A percentile compares a stretch with the other conserved stretches of the same genome.
These are phyloP conservation scores for Ensete ventricosum DNA, from an alignment of 176 grass and related monocot genomes.

Conservation along the genomic window DNA sequence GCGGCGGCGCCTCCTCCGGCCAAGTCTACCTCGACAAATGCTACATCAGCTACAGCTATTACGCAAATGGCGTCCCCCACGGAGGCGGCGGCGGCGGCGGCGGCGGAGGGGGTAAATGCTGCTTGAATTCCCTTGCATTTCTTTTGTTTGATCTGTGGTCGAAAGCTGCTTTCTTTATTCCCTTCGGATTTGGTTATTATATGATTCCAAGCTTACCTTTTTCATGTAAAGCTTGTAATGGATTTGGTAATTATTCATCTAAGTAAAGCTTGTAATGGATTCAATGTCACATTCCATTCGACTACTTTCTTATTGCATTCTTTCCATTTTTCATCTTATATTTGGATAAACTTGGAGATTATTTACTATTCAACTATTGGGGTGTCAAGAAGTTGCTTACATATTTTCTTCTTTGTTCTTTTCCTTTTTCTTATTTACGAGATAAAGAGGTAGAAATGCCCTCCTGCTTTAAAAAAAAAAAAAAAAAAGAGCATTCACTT, in stretches of 20 bases:
- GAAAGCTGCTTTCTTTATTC: neutral
- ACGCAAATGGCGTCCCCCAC: slow-evolving; percentile 56
- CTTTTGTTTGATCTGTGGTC: neutral
- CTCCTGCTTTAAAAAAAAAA: no score
- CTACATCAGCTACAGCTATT: slow-evolving; percentile 98
- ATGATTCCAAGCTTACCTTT: neutral
- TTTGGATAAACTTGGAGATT: no score
- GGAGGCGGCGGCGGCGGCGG: slow-evolving; percentile 2
- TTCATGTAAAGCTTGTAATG: neutral
- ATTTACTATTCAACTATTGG: no score
- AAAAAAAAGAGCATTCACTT: no score
- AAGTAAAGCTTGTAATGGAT: neutral
- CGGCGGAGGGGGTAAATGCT: neutral
- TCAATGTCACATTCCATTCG: neutral
- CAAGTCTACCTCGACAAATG: slow-evolving; percentile 98
- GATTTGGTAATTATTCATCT: no score
- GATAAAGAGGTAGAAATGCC: no score
- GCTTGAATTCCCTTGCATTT: neutral
- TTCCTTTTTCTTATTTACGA: no score
- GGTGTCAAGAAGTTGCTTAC: neutral
- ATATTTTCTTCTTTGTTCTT: no score
- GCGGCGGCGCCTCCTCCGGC: slow-evolving; percentile 79
- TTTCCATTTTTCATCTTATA: neutral
- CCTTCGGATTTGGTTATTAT: neutral
- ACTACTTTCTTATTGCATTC: neutral